Evolutionary conservation across 768 basidiomycete species (phyloP).

Genomic region (Clitopilus hobsonii): DNA sequence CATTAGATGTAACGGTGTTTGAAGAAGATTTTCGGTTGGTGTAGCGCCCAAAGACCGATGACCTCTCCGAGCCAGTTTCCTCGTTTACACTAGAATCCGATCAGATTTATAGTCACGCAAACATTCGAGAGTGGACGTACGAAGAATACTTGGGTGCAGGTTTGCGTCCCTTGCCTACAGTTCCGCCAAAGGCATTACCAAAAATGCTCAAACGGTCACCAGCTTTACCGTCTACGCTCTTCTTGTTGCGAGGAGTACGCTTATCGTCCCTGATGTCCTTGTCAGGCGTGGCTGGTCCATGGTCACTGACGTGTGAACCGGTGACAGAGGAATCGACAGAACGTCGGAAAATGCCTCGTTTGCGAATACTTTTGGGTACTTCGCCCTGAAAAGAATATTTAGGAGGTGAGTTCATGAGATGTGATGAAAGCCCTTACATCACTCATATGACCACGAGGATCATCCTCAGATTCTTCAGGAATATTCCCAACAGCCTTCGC

Average conservation of each 20-base stretch:
- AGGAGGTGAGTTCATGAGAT: background rate
- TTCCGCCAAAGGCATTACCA: slow-evolving; percentile 56
- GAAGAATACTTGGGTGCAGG: slow-evolving; percentile 71
- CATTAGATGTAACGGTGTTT: background rate
- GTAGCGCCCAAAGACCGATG: slow-evolving; percentile 36
- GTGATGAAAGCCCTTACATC: slow-evolving; percentile 52
- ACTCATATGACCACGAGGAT: slow-evolving; percentile 44
- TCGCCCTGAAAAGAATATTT: slow-evolving; percentile 39
- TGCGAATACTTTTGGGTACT: slow-evolving; percentile 38
- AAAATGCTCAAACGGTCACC: slow-evolving; percentile 80
- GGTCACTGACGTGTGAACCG: slow-evolving; percentile 17
- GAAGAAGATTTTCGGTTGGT: slow-evolving; percentile 37
- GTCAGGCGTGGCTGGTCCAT: slow-evolving; percentile 19
- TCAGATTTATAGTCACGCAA: background rate
- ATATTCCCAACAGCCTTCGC: slow-evolving; percentile 30
- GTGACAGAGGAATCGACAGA: slow-evolving; percentile 39
- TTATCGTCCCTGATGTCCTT: slow-evolving; percentile 26
- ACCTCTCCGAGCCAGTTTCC: slow-evolving; percentile 36
- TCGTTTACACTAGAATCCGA: slow-evolving; percentile 26
- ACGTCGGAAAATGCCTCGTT: slow-evolving; percentile 61
- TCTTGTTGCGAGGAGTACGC: slow-evolving; percentile 43
- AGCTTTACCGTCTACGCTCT: slow-evolving; percentile 41
- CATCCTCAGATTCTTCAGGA: slow-evolving; percentile 45
- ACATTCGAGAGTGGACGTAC: slow-evolving; percentile 36
- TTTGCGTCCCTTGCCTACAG: slow-evolving; percentile 68